Conservation (phyloP, 2,329 filamentous ascomycete genomes). For the Cladorrhinum sp. region DNA sequence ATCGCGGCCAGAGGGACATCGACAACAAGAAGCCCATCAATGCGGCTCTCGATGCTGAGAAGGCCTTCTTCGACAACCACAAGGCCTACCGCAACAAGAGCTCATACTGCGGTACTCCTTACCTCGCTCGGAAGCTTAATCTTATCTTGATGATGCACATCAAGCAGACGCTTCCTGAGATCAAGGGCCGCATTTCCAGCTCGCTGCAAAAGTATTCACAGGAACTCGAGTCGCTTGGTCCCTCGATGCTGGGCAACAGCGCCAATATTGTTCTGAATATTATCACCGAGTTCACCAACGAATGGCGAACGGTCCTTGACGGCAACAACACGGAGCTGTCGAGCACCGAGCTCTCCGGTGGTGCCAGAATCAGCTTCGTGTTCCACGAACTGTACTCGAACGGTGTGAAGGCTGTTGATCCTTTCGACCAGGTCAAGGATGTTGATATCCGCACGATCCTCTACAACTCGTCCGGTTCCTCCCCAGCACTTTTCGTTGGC, state of each 20-base stretch:
- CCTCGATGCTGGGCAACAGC: constrained; percentile 93
- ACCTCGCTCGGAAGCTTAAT: constrained; percentile 94
- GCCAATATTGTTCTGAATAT: constrained; percentile 97
- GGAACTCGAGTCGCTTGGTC: constrained; percentile 80
- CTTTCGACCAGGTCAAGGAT: constrained; percentile 96
- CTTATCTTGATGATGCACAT: constrained; percentile 99
- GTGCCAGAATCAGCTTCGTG: constrained; percentile 97
- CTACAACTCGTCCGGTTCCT: constrained; percentile 98
- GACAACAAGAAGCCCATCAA: constrained; percentile 97
- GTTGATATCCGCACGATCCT: constrained; percentile 95
- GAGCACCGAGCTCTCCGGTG: constrained; percentile 88
- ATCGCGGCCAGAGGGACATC: constrained; percentile 95
- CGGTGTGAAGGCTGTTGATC: constrained; percentile 95
- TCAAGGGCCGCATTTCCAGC: constrained; percentile 93
- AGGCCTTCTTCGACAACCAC: constrained; percentile 97
- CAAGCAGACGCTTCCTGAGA: constrained; percentile 97
- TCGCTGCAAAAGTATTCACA: constrained; percentile 87
- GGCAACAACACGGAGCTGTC: constrained; percentile 96
- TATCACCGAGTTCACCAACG: constrained; percentile 97
- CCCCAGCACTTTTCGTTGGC: constrained; percentile 92
- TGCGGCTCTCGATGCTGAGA: constrained; percentile 86
- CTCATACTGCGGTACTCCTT: constrained; percentile 96
- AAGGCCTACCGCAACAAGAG: constrained; percentile 98
- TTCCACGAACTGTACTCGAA: constrained; percentile 99
- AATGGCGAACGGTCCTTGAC: constrained; percentile 93